Base-by-base conservation (phyloP, 2,329 filamentous ascomycete species). In the Aspergillus unguis region DNA sequence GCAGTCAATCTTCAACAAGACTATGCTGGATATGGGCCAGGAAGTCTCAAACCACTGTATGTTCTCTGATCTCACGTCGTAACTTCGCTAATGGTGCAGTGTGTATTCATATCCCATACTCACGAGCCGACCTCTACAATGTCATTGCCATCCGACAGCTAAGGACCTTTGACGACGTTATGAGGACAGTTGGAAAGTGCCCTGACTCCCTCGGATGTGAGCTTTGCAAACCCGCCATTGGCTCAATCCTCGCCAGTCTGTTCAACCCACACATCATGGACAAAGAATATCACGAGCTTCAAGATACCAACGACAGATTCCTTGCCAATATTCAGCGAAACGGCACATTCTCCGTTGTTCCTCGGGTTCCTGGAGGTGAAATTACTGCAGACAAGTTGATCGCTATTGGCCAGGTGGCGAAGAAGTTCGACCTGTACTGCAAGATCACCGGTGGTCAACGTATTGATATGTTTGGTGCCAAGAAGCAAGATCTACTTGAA, bases 381-480 rank as follows among this genome's bases (percentile, higher is more conserved):
- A 94, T 96, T 65, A 94, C 89, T 0, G 85, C 91, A 0, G 88
- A 94, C 44, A 91, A 89, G 68, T 81, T 96, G 47, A 87, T 95
- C 43, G 82, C 85, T 52, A 91, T 96, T 54, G 91, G 90, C 0
- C 83, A 85, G 50, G 89, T 96, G 0, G 91, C 90, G 0, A 88
- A 88, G 75, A 86, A 92, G 67, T 95, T 90, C 65, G 80, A 81
- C 33, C 76, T 96, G 5, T 96, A 96, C 74, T 90, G 86, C 65
- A 96, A 96, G 73, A 95, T 96, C 66, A 96, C 91, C 0, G 91
- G 91, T 50, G 91, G 88, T 1, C 91, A 96, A 71, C 84, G 91
- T 51, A 95, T 96, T 65, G 91, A 96, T 70, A 83, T 96, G 85
- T 96, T 96, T 65, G 91, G 91, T 37, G 91, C 91, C 0, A 85